These are phyloP conservation scores for Penicillium coffeae DNA, from an alignment of 495 filamentous ascomycete species.

Conservation along the genomic window DNA sequence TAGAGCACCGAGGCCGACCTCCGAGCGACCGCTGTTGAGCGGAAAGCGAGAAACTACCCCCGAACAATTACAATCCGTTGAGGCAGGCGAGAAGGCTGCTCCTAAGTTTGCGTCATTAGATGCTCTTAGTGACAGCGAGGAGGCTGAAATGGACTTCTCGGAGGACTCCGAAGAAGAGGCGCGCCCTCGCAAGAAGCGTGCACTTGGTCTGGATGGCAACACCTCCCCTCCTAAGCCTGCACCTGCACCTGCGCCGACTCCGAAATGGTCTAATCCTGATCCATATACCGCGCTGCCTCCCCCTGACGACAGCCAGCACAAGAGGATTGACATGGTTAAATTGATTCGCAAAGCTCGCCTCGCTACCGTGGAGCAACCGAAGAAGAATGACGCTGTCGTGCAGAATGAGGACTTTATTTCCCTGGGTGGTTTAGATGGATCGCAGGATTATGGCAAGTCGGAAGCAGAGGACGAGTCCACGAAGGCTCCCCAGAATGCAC, in stretches of 20 bases:
- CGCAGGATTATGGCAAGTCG: not conserved
- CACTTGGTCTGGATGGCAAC: slow-evolving; percentile 43
- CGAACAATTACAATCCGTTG: slow-evolving; percentile 31
- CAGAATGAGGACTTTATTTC: slow-evolving; percentile 82
- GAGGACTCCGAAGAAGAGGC: slow-evolving; percentile 44
- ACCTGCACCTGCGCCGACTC: slow-evolving; percentile 32
- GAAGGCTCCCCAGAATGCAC: slow-evolving; percentile 33
- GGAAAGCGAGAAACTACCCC: slow-evolving; percentile 34
- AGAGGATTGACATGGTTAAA: slow-evolving; percentile 79
- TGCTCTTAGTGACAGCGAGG: slow-evolving; percentile 69
- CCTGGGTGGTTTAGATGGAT: slow-evolving; percentile 54
- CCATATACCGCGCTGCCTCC: slow-evolving; percentile 82
- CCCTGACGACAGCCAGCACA: slow-evolving; percentile 56
- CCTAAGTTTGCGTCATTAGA: slow-evolving; percentile 48
- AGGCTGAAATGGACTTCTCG: slow-evolving; percentile 61
- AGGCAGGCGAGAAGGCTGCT: slow-evolving; percentile 22
- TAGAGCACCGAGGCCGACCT: slow-evolving; percentile 33
- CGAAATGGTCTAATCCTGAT: slow-evolving; percentile 92
- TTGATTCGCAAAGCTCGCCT: slow-evolving; percentile 81
- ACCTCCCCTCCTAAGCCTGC: slow-evolving; percentile 9
- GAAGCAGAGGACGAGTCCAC: not conserved
- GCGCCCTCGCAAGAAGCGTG: slow-evolving; percentile 49
- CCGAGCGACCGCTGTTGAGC: slow-evolving; percentile 46
- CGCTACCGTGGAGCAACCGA: slow-evolving; percentile 23
- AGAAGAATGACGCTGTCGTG: slow-evolving; percentile 50